Percentiles rank a stretch among this genome's conserved stretches.
Evolutionary conservation across 192 early-diverging fungal genomes (phyloP).

Genomic region (Glomus cerebriforme): DNA sequence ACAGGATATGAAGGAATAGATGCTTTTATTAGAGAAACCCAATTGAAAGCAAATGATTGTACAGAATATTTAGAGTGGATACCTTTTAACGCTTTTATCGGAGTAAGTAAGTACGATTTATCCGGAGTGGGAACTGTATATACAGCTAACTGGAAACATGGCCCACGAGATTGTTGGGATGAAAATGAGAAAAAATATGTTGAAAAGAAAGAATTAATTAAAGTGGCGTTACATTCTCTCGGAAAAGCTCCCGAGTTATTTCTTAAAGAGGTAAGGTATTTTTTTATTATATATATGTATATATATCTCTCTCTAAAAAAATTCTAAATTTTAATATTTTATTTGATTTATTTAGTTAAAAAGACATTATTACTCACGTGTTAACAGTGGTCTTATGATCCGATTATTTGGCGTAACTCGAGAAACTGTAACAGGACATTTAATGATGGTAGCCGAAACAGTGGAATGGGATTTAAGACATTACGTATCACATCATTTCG

Average conservation of each 20-base stretch:
- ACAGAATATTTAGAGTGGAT: conserved; percentile 30
- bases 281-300: no score
- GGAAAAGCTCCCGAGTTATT: background rate
- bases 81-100: conserved; percentile 6
- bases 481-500: conserved; percentile 26
- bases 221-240: conserved; percentile 16
- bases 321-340: background rate
- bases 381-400: conserved; percentile 16
- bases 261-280: conserved; percentile 16
- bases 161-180: conserved; percentile 23
- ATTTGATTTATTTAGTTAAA: background rate
- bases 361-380: background rate
- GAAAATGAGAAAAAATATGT: background rate
- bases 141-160: conserved; percentile 23
- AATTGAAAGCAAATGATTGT: conserved; percentile 13
- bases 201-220: background rate
- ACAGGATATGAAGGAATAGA: conserved; percentile 7
- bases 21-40: conserved; percentile 20
- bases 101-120: background rate
- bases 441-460: conserved; percentile 26
- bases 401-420: conserved; percentile 27
- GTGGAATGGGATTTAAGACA: conserved; percentile 31
- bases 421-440: conserved; percentile 6
- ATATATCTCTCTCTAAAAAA: background rate
- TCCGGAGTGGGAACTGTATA: background rate